Percentiles rank a stretch among this genome's conserved stretches.
phyloP scores from a whole-genome alignment of 495 filamentous ascomycete genomes.

The Tetracladium marchalianum region DNA sequence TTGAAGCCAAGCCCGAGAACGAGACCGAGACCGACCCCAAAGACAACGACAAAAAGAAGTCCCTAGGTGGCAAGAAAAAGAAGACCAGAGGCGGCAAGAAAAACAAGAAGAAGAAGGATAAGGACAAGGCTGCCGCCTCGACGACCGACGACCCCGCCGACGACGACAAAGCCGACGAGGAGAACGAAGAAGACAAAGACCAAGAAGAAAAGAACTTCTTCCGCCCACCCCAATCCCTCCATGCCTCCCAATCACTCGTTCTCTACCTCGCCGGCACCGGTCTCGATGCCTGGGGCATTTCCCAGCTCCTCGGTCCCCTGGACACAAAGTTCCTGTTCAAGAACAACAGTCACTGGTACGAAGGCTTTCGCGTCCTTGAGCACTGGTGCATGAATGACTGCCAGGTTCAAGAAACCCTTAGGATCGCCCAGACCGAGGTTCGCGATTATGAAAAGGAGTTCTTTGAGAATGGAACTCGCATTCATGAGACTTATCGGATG shows the following conservation, averaged over 20 bases:
- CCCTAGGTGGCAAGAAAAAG: conserved; percentile 19
- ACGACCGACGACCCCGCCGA: neutral
- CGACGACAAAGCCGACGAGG: neutral
- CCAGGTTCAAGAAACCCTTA: neutral
- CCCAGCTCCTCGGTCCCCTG: neutral
- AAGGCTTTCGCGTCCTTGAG: neutral
- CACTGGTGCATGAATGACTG: neutral
- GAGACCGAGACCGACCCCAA: too few relatives aligned
- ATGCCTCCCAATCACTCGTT: neutral
- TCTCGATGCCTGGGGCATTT: neutral
- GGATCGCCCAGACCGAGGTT: neutral
- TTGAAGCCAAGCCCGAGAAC: too few relatives aligned
- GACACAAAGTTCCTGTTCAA: conserved; percentile 1
- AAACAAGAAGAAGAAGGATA: too few relatives aligned
- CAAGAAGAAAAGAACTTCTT: neutral
- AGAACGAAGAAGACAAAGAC: neutral
- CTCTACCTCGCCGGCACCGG: neutral
- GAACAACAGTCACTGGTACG: neutral
- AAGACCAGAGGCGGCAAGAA: conserved; percentile 11
- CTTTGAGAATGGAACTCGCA: neutral
- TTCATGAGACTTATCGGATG: neutral
- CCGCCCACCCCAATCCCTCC: neutral
- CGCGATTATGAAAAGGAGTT: neutral
- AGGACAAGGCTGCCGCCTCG: too few relatives aligned
- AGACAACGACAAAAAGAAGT: neutral